Conservation (phyloP, 805 yeast species). For the Lachancea cidri region DNA sequence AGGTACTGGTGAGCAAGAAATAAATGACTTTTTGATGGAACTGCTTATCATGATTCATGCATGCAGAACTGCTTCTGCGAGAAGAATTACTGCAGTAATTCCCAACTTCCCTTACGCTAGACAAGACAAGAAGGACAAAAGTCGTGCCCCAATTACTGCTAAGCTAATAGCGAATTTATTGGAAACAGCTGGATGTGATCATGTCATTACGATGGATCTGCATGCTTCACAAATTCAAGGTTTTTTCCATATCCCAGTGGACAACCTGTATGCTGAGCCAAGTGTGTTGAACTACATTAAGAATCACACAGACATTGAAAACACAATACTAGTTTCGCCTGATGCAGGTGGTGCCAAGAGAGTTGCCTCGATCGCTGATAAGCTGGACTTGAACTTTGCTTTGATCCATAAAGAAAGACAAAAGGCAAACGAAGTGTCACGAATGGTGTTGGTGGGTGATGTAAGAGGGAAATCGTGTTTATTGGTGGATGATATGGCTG, state of each 20-base stretch:
- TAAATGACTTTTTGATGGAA: conserved; percentile 72
- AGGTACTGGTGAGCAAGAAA: conserved; percentile 63
- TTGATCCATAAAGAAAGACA: conserved; percentile 82
- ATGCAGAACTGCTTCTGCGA: conserved; percentile 76
- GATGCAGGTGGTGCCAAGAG: conserved; percentile 91
- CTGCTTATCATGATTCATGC: conserved; percentile 75
- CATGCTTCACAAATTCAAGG: conserved; percentile 92
- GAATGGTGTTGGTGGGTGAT: conserved; percentile 85
- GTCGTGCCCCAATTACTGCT: conserved; percentile 82
- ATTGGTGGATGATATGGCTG: conserved; percentile 86
- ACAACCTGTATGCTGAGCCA: conserved; percentile 80
- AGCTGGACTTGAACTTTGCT: conserved; percentile 74
- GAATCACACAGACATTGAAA: conserved; percentile 51
- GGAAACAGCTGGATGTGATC: conserved; percentile 81
- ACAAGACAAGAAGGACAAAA: conserved; percentile 81
- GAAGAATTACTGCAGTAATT: conserved; percentile 75
- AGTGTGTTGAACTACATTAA: conserved; percentile 69
- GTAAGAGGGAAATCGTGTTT: conserved; percentile 70
- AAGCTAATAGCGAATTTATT: conserved; percentile 78
- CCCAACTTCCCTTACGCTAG: conserved; percentile 87
- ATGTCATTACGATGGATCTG: conserved; percentile 80
- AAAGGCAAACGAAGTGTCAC: conserved; percentile 74
- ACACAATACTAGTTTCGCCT: conserved; percentile 76
- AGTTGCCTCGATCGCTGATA: conserved; percentile 81
- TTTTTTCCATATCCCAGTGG: conserved; percentile 77